These are phyloP conservation scores for Echeveria elegans DNA, from an alignment of 164 flowering plant genomes.

Conservation along the genomic window DNA sequence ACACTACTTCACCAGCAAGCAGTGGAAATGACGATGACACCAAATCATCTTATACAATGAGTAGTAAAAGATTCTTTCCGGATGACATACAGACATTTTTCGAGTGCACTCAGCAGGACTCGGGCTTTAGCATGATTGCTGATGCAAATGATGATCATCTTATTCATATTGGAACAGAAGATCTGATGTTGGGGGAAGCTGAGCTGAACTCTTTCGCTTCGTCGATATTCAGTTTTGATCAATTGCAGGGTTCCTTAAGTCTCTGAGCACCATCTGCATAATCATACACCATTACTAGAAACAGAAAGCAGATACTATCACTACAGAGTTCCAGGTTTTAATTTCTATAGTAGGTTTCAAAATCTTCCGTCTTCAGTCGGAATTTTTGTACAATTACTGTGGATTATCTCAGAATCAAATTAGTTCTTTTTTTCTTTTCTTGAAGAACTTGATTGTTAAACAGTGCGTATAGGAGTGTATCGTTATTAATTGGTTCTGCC, in stretches of 20 bases:
- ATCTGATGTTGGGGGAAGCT: conserved; percentile 3
- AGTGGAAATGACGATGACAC: background rate
- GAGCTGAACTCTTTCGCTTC: background rate
- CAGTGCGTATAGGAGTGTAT: no score
- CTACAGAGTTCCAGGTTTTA: no score
- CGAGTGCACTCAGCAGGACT: conserved; percentile 1
- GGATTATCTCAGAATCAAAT: no score
- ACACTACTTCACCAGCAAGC: background rate
- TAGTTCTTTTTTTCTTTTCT: no score
- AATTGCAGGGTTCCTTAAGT: background rate
- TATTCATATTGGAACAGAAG: background rate
- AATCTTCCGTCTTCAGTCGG: no score
- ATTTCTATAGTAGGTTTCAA: no score
- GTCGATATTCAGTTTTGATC: background rate
- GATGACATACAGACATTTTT: conserved; percentile 1
- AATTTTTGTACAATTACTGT: no score
- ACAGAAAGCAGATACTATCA: background rate
- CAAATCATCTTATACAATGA: background rate
- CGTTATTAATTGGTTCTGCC: no score
- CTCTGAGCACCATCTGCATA: background rate
- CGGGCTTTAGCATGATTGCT: background rate
- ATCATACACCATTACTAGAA: background rate
- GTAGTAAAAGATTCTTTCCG: background rate
- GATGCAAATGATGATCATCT: background rate
- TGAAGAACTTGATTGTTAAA: no score